These are phyloP conservation scores for Linnemannia exigua DNA, from an alignment of 192 early-diverging fungal genomes.

Conservation along the genomic window DNA sequence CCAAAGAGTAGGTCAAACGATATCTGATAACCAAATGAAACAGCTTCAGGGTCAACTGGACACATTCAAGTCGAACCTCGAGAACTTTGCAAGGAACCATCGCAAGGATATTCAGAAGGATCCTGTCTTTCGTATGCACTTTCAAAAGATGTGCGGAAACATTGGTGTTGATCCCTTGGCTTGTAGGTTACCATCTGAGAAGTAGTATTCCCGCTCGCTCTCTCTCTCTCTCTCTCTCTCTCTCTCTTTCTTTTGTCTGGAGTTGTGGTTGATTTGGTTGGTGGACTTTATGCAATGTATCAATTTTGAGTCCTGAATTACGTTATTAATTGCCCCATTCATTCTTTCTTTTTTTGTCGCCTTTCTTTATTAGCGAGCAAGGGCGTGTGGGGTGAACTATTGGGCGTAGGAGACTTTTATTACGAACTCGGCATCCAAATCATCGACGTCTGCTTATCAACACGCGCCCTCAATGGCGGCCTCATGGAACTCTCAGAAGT, in stretches of 20 bases:
- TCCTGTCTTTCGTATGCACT: constrained; percentile 88
- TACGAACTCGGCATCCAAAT: constrained; percentile 96
- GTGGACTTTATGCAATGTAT: too few species aligned
- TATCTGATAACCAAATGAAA: constrained; percentile 44
- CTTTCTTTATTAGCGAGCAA: constrained; percentile 80
- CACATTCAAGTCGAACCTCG: constrained; percentile 84
- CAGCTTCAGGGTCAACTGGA: constrained; percentile 75
- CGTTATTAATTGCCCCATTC: too few species aligned
- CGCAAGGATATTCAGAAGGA: constrained; percentile 90
- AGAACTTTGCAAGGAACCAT: constrained; percentile 89
- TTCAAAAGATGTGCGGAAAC: constrained; percentile 93
- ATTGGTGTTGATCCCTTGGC: constrained; percentile 97
- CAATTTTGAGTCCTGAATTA: too few species aligned
- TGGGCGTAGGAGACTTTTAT: constrained; percentile 98
- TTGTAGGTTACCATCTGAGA: constrained; percentile 68
- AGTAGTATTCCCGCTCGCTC: too few species aligned
- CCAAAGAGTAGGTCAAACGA: constrained; percentile 37
- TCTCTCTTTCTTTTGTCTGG: background rate
- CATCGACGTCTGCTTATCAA: constrained; percentile 90
- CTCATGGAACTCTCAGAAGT: constrained; percentile 91
- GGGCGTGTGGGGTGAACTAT: constrained; percentile 94
- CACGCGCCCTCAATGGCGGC: constrained; percentile 89
- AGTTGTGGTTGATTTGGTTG: background rate
- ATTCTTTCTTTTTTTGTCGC: constrained; percentile 25
- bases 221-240: too few species aligned